Conservation (phyloP, 169 alveolate species). For the Plasmodium vivax region DNA sequence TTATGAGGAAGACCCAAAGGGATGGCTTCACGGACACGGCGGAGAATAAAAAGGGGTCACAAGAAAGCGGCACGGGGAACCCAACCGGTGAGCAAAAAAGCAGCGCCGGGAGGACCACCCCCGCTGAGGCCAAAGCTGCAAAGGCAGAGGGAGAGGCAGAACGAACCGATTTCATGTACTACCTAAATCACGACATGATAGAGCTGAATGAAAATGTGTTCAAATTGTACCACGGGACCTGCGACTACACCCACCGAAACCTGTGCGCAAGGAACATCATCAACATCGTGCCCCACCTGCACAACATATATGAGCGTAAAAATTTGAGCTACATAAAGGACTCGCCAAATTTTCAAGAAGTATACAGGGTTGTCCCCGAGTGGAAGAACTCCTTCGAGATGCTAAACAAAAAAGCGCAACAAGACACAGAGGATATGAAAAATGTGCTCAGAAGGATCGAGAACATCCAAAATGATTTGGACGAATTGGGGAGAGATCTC, state of each 20-base stretch:
- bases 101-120: background rate
- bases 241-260: constrained; percentile 44
- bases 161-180: constrained; percentile 6
- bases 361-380: constrained; percentile 48
- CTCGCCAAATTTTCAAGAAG: constrained; percentile 45
- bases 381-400: constrained; percentile 69
- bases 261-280: constrained; percentile 52
- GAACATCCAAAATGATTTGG: constrained; percentile 50
- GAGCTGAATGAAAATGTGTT: constrained; percentile 47
- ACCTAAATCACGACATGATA: constrained; percentile 51
- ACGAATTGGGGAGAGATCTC: constrained; percentile 40
- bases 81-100: background rate
- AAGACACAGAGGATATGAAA: constrained; percentile 70
- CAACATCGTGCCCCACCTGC: constrained; percentile 52
- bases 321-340: constrained; percentile 70
- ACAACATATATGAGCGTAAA: constrained; percentile 57
- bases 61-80: background rate
- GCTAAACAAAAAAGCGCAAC: constrained; percentile 55
- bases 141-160: background rate
- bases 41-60: background rate
- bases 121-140: background rate
- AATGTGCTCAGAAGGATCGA: constrained; percentile 49
- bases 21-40: background rate
- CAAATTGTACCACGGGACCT: constrained; percentile 13
- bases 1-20: background rate